Evolutionary conservation across 176 grass and related monocot species (phyloP), one percentile per base, ranked within the genome.

Genomic region (Cymbopogon citratus): DNA sequence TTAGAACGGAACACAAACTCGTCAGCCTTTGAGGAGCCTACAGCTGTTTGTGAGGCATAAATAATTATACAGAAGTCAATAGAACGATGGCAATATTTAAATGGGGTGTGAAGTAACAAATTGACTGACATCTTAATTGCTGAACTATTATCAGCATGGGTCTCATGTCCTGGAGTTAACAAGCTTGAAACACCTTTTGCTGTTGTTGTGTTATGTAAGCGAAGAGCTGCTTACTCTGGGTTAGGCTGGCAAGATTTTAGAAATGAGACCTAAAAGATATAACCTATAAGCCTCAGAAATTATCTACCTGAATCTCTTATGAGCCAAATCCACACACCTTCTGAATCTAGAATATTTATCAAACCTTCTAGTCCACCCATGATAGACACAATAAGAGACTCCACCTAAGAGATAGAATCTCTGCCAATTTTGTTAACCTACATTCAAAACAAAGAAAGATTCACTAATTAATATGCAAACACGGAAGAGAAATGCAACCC

Each of bases 331-430:
- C 95, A 88, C n/a, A n/a, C n/a, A n/a, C 95, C 92, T 86, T 95
- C 95, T 76, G 95, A 92, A 69, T 98, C 95, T 31, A 98, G 90
- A 88, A 98, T 98, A 87, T 98, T 98, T 80, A 98, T 95, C 72
- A 98, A 85, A 79, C 95, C 95, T 91, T 98, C 95, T 80, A 98
- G 70, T 87, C 95, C 95, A 74, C 95, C 95, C 95, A 98, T 98
- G 82, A 98, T 98, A 74, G 95, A 98, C 83, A 95, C 95, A 66
- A 98, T 94, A 49, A 98, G 87, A 12, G 95, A 98, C 69, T 98
- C 95, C 9, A 98, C 95, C 73, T 98, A 98, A 72, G 93, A 92
- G 70, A 98, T 94, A 28, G 95, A 90, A 86, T 98, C 95, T 89
- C 92, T 88, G 36, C 95, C 90, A 75, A 98, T 89, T 89, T 98